Base-by-base conservation (phyloP, 164 flowering plant genomes). In the Annona squamosa region DNA sequence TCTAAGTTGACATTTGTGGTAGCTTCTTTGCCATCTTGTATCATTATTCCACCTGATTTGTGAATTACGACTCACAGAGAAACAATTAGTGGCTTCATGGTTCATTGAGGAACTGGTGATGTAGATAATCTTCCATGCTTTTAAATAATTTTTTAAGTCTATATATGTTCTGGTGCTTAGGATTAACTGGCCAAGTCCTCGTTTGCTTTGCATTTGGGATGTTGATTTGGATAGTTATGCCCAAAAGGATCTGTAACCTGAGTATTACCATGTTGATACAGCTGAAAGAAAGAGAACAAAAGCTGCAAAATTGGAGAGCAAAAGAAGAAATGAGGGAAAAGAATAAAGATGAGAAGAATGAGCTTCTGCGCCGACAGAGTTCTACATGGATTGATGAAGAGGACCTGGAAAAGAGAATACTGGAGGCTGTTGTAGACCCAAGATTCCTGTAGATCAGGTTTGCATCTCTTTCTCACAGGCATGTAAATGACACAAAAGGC, bases 201-300 rank as follows among this genome's bases (percentile, higher is more conserved):
- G 37, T 26, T 26, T 26, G 37, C 37, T 26, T 26, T 26, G 37
- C 37, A 26, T 26, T 26, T 26, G 37, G 37, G 37, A 26, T 26
- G 37, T 26, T 26, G 37, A 26, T 26, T 26, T 26, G 37, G 37
- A 26, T 26, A 26, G 37, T 26, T 26, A 26, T 26, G 37, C 37
- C 37, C 37, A 26, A 26, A 26, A 26, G 37, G 37, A 26, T 26
- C 37, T 26, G 37, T 26, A 26, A 26, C 37, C 37, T 26, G 37
- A 26, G 37, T 43, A 66, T 42, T 17, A 46, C n/a, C 19, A 26
- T 71, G 1, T 26, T 26, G 56, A 44, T 80, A 77, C 87, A 90
- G 95, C 42, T 85, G 81, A 89, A 88, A 85, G 97, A 91, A 79
- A 83, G 88, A 77, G 80, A 85, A 2, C 89, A 87, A 75, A 90